Evolutionary conservation across 768 basidiomycete species (phyloP).

Genomic region (Lentinula boryana): DNA sequence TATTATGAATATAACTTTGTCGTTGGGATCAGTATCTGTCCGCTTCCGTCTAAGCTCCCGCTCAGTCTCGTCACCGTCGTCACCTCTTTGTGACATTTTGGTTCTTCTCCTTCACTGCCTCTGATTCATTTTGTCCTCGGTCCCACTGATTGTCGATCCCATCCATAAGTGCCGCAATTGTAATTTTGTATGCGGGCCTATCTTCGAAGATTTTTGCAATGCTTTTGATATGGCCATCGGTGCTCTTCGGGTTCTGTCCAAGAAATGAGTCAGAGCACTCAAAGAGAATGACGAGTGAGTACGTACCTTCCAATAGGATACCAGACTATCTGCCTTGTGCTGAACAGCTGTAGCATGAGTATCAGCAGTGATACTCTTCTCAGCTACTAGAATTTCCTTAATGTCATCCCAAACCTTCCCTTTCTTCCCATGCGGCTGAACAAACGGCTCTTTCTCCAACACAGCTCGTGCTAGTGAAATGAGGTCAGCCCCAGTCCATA

Average conservation of each 20-base stretch:
- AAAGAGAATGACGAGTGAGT: not conserved
- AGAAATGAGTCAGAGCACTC: not conserved
- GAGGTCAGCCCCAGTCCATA: too few species aligned
- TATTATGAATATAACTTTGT: too few species aligned
- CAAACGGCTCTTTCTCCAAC: not conserved
- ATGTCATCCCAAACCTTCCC: not conserved
- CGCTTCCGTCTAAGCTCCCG: too few species aligned
- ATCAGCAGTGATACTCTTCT: too few species aligned
- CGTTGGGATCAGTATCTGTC: too few species aligned
- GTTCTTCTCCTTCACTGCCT: too few species aligned
- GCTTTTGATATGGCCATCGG: not conserved
- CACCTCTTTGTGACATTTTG: too few species aligned
- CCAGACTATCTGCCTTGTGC: not conserved
- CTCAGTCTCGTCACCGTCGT: too few species aligned
- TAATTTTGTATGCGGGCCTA: not conserved
- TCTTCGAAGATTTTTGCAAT: not conserved
- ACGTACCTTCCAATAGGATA: not conserved
- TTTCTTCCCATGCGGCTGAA: not conserved
- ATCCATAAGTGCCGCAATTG: not conserved
- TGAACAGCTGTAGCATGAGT: too few species aligned
- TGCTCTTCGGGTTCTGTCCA: too few species aligned
- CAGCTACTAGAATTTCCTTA: not conserved
- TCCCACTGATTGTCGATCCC: conserved; percentile 1
- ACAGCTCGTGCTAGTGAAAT: too few species aligned
- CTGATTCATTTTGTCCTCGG: too few species aligned